Percentiles rank a stretch among this genome's conserved stretches.
These are phyloP conservation scores for Citeromyces hawaiiensis DNA, from an alignment of 1,139 yeast genomes.

Conservation along the genomic window DNA sequence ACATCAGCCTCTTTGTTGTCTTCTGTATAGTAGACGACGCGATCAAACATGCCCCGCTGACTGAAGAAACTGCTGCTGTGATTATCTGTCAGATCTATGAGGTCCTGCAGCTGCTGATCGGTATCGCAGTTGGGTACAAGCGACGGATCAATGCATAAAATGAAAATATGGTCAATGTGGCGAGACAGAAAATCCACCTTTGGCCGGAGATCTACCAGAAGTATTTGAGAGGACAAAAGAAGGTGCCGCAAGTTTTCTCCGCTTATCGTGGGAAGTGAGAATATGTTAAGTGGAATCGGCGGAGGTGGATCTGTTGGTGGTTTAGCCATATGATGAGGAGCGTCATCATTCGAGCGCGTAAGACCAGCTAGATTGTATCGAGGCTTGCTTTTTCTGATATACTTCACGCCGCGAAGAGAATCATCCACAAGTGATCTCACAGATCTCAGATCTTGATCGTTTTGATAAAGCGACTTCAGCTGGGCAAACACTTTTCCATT, in stretches of 20 bases:
- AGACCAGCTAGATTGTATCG: not conserved
- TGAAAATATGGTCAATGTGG: constrained; percentile 41
- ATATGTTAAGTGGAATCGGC: not conserved
- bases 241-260: not conserved
- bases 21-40: constrained; percentile 51
- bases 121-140: constrained; percentile 29
- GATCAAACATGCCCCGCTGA: constrained; percentile 38
- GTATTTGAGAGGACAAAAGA: constrained; percentile 12
- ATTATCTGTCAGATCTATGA: constrained; percentile 34
- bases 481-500: not conserved
- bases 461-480: not conserved
- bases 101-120: constrained; percentile 48
- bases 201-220: constrained; percentile 57
- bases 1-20: constrained; percentile 10
- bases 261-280: not conserved
- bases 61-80: constrained; percentile 39
- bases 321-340: not conserved
- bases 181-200: constrained; percentile 40
- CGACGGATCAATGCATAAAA: constrained; percentile 65
- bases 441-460: not conserved
- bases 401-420: not conserved
- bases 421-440: not conserved
- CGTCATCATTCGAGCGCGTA: not conserved
- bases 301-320: not conserved
- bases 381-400: not conserved